Base-by-base conservation (phyloP, 2,329 filamentous ascomycete genomes). In the Zasmidium citrigriseum region DNA sequence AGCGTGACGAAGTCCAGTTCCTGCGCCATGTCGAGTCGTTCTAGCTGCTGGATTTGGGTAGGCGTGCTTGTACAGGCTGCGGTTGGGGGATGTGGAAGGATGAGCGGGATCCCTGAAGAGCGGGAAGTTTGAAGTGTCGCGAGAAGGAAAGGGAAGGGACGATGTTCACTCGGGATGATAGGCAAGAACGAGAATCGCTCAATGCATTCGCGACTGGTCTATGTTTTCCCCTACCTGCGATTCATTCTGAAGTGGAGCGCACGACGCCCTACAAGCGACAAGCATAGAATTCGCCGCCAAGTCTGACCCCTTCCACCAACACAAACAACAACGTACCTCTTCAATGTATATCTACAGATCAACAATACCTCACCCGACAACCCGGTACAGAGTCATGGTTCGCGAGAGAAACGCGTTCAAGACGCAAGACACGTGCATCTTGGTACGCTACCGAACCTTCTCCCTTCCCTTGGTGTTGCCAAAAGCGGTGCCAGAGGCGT, bases 1-100 rank as follows among this genome's bases (percentile, higher is more conserved):
- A 79, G 62, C 7, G 76, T 79, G 20, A 68, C 65, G 57, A 72
- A 72, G 10, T 45, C 20, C 38, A 70, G 57, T 10, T 38, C 55
- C 20, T 41, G 27, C 22, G 59, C 55, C 59, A 61, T 61, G 18
- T 4, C 49, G 24, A 29, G 7, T 20, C 20, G 11, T 2, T 18
- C 22, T 27, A 25, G 24, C 18, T 41, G 5, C 18, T 9, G 12
- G 12, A 9, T 41, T 41, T n/a, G n/a, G n/a, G n/a, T n/a, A n/a
- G n/a, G n/a, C n/a, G 34, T 41, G 12, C 7, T 38, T 21, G 24
- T 51, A n/a, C n/a, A 4, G 18, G 25, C 2, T 51, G 24, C 24
- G 4, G 25, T 34, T 34, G 34, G 18, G 34, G 14, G 14, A n/a
- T n/a, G 34, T 7, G 14, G 27, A n/a, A n/a, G n/a, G n/a, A n/a